phyloP scores from a whole-genome alignment of 2,329 filamentous ascomycete genomes.

The Talaromyces sp. region DNA sequence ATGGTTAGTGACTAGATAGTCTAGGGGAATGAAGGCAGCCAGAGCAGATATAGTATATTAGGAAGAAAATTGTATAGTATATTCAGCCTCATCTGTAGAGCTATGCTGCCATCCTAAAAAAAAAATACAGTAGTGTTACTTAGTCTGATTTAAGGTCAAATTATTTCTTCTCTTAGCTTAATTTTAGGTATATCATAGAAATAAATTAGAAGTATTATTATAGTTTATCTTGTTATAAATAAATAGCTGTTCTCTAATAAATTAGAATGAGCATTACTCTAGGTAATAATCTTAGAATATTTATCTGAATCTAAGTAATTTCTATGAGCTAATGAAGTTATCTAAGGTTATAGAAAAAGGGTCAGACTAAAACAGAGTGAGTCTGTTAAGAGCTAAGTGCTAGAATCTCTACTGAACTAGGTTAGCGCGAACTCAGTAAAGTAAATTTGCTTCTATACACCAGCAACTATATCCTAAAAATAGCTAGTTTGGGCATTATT shows the following conservation, averaged over 20 bases:
- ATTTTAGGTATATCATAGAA: no score
- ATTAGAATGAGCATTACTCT: neutral
- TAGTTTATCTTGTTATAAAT: no score
- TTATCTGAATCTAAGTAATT: neutral
- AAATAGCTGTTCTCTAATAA: neutral
- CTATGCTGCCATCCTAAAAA: neutral
- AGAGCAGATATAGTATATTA: neutral
- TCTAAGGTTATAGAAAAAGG: neutral
- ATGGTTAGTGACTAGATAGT: neutral
- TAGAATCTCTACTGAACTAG: neutral
- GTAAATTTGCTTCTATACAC: neutral
- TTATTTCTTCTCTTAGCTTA: neutral
- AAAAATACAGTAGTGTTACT: neutral
- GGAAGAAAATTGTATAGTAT: neutral
- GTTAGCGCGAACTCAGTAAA: neutral
- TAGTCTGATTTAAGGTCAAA: neutral
- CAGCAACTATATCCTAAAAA: neutral
- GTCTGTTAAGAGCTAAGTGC: neutral
- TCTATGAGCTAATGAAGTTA: neutral
- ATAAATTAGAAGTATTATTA: no score
- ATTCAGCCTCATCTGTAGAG: neutral
- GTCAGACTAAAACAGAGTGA: neutral
- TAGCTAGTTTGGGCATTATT: neutral
- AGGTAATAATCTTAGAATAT: neutral
- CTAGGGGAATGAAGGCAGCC: neutral